Evolutionary conservation across 495 filamentous ascomycete genomes (phyloP), one percentile per base, ranked within the genome.

Genomic region (Tuber melanosporum): DNA sequence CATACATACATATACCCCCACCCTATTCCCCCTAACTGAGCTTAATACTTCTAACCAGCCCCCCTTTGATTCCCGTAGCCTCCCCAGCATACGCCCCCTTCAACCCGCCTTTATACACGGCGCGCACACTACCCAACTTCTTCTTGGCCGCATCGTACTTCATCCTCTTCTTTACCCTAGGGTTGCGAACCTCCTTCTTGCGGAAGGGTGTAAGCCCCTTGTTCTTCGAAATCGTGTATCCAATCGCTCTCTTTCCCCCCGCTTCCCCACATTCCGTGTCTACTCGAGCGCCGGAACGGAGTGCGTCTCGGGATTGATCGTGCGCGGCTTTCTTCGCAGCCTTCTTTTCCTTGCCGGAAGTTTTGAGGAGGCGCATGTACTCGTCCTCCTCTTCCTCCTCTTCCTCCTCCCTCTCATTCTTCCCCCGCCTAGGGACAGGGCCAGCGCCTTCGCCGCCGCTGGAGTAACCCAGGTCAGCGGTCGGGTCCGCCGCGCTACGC

Each of bases 161-260:
- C 89, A 92, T 92, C 85, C 92, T 89, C 92, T 98, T 99, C 91
- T 98, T 99, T 74, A 99, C 94, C 85, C 95, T 88, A 20, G 96
- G 95, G 85, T 99, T 99, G 77, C 95, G 88, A 71, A 92, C 90
- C 74, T 95, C 93, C 89, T 98, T 98, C 88, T 90, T 96, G 73
- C 95, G 88, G 83, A 92, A 89, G 72, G 94, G 92, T 79, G 92
- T 90, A 79, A 99, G 87, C 46, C 96, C 95, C 88, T 97, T 97
- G 85, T 99, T 99, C 89, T 97, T 97, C 88, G 94, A 87, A 83
- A 99, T 98, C 83, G 90, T 88, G 85, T 97, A 98, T 10, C 89
- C 90, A 84, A 98, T 95, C 82, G 92, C 91, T 71, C 96, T 88
- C 87, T 97, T 97, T 72, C 93, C 94, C 52, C 52, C 52, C 80